Evolutionary conservation across 2,329 filamentous ascomycete species (phyloP), one percentile per base, ranked within the genome.

Genomic region (Fusarium sp.): DNA sequence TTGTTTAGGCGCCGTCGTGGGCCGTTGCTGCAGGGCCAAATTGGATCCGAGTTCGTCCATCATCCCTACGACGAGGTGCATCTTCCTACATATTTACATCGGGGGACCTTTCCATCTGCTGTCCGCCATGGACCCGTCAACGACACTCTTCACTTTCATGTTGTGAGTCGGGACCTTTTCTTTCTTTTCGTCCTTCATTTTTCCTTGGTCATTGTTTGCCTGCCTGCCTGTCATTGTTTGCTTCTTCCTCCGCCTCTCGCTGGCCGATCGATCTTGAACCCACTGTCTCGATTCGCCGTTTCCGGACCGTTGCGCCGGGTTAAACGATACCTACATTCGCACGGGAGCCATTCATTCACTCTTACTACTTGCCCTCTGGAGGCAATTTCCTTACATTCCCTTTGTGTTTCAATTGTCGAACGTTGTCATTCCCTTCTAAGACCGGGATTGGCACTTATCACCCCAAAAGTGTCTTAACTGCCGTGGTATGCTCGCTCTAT

Each of bases 111-210:
- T 70, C 69, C 64, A 67, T 57, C 62, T 54, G 50, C 63, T 63
- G 63, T 68, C 73, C 71, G 58, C 56, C 80, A 90, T 91, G 89
- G 88, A 91, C 82, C 89, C 89, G 63, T 86, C 86, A 47, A 92
- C 91, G 25, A 91, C 91, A 68, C 89, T 93, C 75, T 88, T 92
- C 80, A 92, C 91, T 70, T 93, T 93, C 81, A 87, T 91, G 83
- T 82, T 92, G 91, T 92, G 85, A 89, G 90, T 91, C 79, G 66
- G 77, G 77, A 66, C 78, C 67, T 68, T 76, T 71, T 68, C 62
- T 68, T 76, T 64, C 61, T 72, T 74, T 60, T 63, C 71, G 75
- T 72, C 70, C 65, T 75, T 69, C 76, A 69, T 75, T 73, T 74
- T 45, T 63, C 31, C 42, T 59, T 31, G 57, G 50, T 22, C 64